Evolutionary conservation across 2,329 filamentous ascomycete species (phyloP).

Genomic region (Clarireedia homoeocarpa): DNA sequence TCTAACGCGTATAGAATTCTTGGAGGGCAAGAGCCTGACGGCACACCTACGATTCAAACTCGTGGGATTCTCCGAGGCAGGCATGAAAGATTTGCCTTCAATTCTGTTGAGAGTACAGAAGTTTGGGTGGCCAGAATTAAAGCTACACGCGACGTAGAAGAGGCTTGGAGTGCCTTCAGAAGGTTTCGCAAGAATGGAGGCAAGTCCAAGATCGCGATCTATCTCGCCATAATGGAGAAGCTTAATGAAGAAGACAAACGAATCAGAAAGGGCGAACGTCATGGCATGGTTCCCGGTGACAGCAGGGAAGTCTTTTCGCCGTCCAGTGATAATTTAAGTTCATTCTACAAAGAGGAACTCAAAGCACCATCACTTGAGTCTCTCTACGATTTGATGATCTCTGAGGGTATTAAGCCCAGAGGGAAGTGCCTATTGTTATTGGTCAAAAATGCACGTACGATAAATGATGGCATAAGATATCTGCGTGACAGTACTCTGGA

Average conservation of each 20-base stretch:
- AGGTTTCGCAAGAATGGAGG: conserved; percentile 29
- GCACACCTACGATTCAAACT: conserved; percentile 50
- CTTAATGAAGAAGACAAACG: conserved; percentile 34
- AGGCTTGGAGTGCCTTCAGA: conserved; percentile 46
- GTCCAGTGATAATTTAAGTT: conserved; percentile 49
- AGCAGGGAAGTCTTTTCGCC: conserved; percentile 46
- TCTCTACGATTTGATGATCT: conserved; percentile 52
- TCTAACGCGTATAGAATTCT: conserved; percentile 45
- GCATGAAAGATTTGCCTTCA: neutral
- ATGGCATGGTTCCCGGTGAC: conserved; percentile 48
- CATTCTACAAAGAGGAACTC: conserved; percentile 57
- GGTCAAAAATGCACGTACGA: conserved; percentile 42
- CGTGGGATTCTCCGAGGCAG: conserved; percentile 28
- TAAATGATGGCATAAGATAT: conserved; percentile 42
- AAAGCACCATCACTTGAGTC: conserved; percentile 48
- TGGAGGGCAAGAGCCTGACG: conserved; percentile 43
- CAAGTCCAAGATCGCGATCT: conserved; percentile 39
- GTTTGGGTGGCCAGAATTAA: conserved; percentile 49
- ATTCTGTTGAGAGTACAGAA: conserved; percentile 6
- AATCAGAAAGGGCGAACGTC: conserved; percentile 14
- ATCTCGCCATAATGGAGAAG: conserved; percentile 54
- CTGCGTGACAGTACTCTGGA: conserved; percentile 36
- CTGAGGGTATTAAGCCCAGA: conserved; percentile 39
- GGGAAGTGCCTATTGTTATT: conserved; percentile 47
- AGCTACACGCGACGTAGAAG: conserved; percentile 51